These are phyloP conservation scores for Thinopyrum elongatum DNA, from an alignment of 176 grass and related monocot species.

Conservation along the genomic window DNA sequence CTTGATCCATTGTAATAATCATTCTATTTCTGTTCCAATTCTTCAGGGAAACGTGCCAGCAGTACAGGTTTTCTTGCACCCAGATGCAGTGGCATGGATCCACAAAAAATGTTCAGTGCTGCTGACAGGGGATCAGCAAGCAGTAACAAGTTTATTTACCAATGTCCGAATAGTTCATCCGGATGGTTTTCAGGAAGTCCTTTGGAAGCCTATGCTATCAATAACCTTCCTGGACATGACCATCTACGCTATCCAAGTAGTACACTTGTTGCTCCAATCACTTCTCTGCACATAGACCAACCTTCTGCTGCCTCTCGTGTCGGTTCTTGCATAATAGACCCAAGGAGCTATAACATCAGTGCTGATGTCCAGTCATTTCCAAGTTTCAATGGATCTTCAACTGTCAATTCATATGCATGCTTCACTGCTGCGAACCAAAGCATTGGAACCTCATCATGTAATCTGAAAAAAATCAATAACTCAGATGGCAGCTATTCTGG, in stretches of 20 bases:
- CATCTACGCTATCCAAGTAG: background rate
- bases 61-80: background rate
- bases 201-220: background rate
- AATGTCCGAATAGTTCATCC: background rate
- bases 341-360: background rate
- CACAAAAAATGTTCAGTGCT: background rate
- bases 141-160: slow-evolving; percentile 7
- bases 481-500: slow-evolving; percentile 6
- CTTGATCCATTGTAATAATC: background rate
- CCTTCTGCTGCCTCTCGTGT: background rate
- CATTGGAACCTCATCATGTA: background rate
- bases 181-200: slow-evolving; percentile 20
- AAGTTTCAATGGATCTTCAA: slow-evolving; percentile 1
- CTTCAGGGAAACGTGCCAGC: slow-evolving; percentile 14
- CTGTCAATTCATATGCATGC: slow-evolving; percentile 4
- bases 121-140: background rate
- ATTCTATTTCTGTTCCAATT: background rate
- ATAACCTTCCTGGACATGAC: slow-evolving; percentile 4
- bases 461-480: background rate
- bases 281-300: background rate
- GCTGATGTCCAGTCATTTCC: background rate
- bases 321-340: background rate
- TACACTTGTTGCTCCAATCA: background rate
- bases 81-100: background rate
- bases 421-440: background rate